Evolutionary conservation across 2,329 filamentous ascomycete genomes (phyloP), one percentile per base, ranked within the genome.

Genomic region (Stachybotrys chartarum): DNA sequence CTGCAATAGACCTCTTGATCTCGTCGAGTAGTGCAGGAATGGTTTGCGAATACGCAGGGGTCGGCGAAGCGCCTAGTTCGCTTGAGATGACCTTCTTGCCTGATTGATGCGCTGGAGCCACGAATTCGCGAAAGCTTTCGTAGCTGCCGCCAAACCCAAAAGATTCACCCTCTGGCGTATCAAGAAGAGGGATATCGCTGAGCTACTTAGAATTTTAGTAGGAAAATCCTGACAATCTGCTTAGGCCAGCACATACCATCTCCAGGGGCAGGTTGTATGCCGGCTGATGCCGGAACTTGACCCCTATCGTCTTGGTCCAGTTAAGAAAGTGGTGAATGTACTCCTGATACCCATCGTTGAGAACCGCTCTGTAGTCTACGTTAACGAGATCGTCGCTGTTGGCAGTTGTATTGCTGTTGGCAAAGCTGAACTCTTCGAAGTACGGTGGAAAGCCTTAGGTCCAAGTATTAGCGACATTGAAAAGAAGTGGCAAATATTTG

Each of bases 1-100:
- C 76, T 1, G 70, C 69, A 48, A 74, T 63, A 0, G 72, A 69
- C 6, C 68, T 62, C 58, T 45, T 18, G 30, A 51, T 30, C 6
- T 45, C 24, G 30, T 51, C 12, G 7, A 55, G 30, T 6, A 42
- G 14, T 42, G 35, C 35, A 10, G 35, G 35, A 14, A 42, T 42
- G 14, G 35, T 42, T 42, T 42, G 35, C 35, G 35, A 42, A 14
- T 42, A 42, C 10, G 35, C 35, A 10, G 35, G 35, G 8, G 35
- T 42, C 14, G 35, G 3, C 14, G 35, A 42, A 42, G 35, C 35
- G 35, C 35, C 5, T 42, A 42, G 35, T 14, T 42, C 35, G 14
- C 35, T 42, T 10, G 35, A 42, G 35, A 6, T 42, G 35, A 42
- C 35, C 14, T 42, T 42, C 3, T 42, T 42, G 35, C 35, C 35